Percentiles rank a stretch among this genome's conserved stretches.
These are phyloP conservation scores for Buxus sempervirens DNA, from an alignment of 164 flowering plant species.

Conservation along the genomic window DNA sequence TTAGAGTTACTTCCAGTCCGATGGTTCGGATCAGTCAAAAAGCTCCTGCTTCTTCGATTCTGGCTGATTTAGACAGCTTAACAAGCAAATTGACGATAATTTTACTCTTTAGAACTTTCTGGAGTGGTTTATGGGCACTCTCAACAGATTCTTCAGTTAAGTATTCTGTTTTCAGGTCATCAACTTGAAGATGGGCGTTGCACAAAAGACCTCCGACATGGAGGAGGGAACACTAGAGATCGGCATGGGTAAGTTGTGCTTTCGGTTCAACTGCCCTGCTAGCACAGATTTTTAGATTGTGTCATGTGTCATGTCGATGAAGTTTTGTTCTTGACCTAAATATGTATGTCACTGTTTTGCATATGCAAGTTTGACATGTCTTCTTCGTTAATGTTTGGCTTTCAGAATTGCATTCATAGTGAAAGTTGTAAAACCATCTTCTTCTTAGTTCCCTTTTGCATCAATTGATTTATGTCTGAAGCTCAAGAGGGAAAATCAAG, in stretches of 20 bases:
- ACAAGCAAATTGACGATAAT: no score
- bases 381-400: no score
- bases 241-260: slow-evolving; percentile 43
- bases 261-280: background rate
- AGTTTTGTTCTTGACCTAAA: background rate
- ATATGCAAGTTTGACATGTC: background rate
- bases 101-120: no score
- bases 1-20: background rate
- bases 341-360: background rate
- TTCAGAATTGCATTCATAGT: no score
- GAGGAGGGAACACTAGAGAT: slow-evolving; percentile 46
- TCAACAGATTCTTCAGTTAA: background rate
- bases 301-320: background rate
- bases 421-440: no score
- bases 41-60: no score
- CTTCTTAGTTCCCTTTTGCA: no score
- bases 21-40: background rate
- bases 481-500: no score
- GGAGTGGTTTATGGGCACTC: background rate
- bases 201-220: slow-evolving; percentile 26
- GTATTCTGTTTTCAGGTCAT: background rate
- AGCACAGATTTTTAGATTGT: background rate
- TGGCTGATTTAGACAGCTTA: background rate
- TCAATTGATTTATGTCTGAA: no score
- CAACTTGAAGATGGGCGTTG: slow-evolving; percentile 32